Conservation (phyloP, 2,329 filamentous ascomycete species). For the Alternaria incomplexa region DNA sequence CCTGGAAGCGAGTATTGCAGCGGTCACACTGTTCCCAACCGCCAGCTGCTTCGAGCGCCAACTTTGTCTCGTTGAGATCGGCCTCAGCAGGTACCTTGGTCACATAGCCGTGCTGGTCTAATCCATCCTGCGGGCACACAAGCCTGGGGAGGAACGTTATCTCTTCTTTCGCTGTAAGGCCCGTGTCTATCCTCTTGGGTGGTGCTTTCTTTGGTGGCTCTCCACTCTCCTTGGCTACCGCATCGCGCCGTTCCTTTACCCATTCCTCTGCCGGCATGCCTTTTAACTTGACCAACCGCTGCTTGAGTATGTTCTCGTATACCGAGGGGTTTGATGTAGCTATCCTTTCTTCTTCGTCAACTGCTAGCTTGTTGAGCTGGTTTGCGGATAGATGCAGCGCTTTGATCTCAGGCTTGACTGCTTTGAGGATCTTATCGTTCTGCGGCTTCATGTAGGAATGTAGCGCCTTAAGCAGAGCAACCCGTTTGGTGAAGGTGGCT, state of each 20-base stretch:
- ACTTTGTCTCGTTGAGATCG: conserved; percentile 70
- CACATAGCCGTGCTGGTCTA: conserved; percentile 79
- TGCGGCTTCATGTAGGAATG: conserved; percentile 71
- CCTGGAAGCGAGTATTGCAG: conserved; percentile 84
- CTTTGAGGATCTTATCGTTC: conserved; percentile 67
- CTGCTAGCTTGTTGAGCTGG: conserved; percentile 69
- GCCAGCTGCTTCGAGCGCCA: conserved; percentile 69
- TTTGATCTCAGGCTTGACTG: conserved; percentile 57
- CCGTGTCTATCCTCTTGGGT: conserved; percentile 69
- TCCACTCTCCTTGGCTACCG: conserved; percentile 31
- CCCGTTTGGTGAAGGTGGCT: conserved; percentile 43
- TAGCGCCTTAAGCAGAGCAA: conserved; percentile 62
- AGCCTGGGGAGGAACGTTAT: conserved; percentile 53
- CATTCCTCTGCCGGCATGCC: conserved; percentile 77
- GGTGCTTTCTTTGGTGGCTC: conserved; percentile 47
- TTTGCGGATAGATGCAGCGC: conserved; percentile 67
- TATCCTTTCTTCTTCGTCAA: conserved; percentile 80
- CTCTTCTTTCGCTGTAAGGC: conserved; percentile 72
- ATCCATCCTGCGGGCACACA: conserved; percentile 65
- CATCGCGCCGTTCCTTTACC: conserved; percentile 63
- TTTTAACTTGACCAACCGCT: conserved; percentile 75
- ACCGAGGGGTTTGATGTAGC: conserved; percentile 72
- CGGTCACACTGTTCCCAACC: conserved; percentile 91
- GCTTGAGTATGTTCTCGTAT: conserved; percentile 85
- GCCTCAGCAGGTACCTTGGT: conserved; percentile 67